Base-by-base conservation (phyloP, 2,329 filamentous ascomycete genomes). In the Diaporthe sp. region DNA sequence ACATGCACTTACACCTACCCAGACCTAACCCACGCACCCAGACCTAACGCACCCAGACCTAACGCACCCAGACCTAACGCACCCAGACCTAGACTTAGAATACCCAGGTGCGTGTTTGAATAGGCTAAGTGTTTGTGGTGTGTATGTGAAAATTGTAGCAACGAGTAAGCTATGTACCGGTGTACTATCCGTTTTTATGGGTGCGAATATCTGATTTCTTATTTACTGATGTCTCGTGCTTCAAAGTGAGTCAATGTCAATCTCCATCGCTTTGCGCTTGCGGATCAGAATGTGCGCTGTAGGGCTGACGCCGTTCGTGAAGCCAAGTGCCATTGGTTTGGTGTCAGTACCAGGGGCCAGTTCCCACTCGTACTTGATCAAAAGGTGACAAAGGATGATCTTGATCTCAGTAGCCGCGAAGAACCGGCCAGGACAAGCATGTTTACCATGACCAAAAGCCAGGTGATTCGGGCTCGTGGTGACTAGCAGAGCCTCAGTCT, bases 331-430 rank as follows among this genome's bases (percentile, higher is more conserved):
- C 33, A 58, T 38, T 15, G 55, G 55, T 35, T 38, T 38, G 22
- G 15, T 58, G 55, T 58, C 33, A 25, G 55, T 58, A 3, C 55
- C 55, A 4, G 55, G 55, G 5, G 57, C n/a, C 35, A 42, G 12
- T 17, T 61, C 15, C 57, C 57, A 68, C 15, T 52, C 64, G 30
- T 68, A 68, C 64, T 68, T 68, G 15, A 68, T 19, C 22, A 68
- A 10, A 3, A 68, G 22, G 25, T 50, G 42, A 38, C 42, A 47
- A 7, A 68, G 4, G 25, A 68, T n/a, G 28, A 68, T 52, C 47
- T 68, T 68, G 64, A 52, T 68, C 64, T 68, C 64, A 19, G 22
- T 68, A 3, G 64, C 42, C 5, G 64, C 64, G 42, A 68, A 68
- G 64, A 68, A 68, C 1, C 64, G 64, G 7, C 64, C 64, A 5